A percentile compares a stretch with the other conserved stretches of the same genome.
Evolutionary conservation across 2,329 filamentous ascomycete species (phyloP).

Genomic region (Claviceps africana): DNA sequence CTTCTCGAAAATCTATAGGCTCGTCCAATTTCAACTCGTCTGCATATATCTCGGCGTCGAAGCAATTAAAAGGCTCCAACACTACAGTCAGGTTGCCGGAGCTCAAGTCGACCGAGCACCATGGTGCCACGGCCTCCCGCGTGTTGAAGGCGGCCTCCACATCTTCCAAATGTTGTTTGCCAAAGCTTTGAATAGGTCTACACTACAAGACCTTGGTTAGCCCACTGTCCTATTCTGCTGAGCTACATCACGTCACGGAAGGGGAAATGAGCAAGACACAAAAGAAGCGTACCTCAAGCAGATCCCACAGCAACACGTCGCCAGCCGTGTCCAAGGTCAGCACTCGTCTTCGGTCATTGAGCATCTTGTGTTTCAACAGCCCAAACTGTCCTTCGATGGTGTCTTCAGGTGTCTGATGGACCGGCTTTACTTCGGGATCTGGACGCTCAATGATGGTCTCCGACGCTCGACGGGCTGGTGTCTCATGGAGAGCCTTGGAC

Average conservation of each 20-base stretch:
- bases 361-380: constrained; percentile 77
- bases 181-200: constrained; percentile 77
- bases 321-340: constrained; percentile 89
- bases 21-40: constrained; percentile 70
- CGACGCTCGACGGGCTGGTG: constrained; percentile 25
- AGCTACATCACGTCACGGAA: not conserved
- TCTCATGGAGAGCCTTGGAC: constrained; percentile 33
- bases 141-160: constrained; percentile 80
- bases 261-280: not conserved
- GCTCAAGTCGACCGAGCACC: constrained; percentile 89
- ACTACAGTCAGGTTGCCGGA: constrained; percentile 85
- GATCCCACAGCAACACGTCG: constrained; percentile 89
- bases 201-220: constrained; percentile 42
- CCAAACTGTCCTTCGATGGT: constrained; percentile 93
- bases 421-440: constrained; percentile 36
- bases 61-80: constrained; percentile 87
- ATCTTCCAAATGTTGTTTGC: constrained; percentile 86
- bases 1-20: constrained; percentile 70
- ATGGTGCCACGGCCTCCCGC: constrained; percentile 77
- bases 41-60: constrained; percentile 93
- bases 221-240: not conserved
- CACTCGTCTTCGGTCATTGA: constrained; percentile 82
- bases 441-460: constrained; percentile 16
- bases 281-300: constrained; percentile 53
- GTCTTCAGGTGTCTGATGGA: constrained; percentile 56